Evolutionary conservation across 108 stramenopile species (phyloP), one percentile per base, ranked within the genome.

Genomic region (Ochromonas danica): DNA sequence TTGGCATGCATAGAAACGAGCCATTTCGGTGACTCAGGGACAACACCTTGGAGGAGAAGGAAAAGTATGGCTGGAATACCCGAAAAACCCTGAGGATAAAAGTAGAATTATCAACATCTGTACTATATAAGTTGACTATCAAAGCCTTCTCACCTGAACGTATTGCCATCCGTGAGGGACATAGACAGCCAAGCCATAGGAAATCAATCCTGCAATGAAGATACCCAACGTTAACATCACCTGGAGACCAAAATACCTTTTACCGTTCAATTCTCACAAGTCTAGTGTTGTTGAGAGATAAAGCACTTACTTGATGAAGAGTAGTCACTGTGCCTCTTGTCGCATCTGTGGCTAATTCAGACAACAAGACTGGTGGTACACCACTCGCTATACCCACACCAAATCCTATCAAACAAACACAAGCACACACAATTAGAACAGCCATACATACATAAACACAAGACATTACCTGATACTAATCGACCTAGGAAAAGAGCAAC

Each of bases 211-310:
- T n/a, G 84, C 51, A 35, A 62, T 38, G 42, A 86, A 39, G 33
- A 85, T 85, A 25, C 85, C 85, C 35, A 86, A 71, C 61, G 84
- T 85, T 61, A 86, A n/a, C n/a, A n/a, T n/a, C n/a, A n/a, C 79
- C 79, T 86, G 84, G n/a, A n/a, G n/a, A n/a, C n/a, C n/a, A n/a
- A n/a, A n/a, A n/a, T n/a, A n/a, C n/a, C n/a, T n/a, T n/a, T n/a
- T n/a, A n/a, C n/a, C n/a, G n/a, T n/a, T n/a, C n/a, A n/a, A n/a
- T n/a, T n/a, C n/a, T n/a, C n/a, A n/a, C n/a, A n/a, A n/a, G n/a
- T n/a, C n/a, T n/a, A n/a, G n/a, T n/a, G n/a, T n/a, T n/a, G n/a
- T n/a, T n/a, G n/a, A n/a, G n/a, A n/a, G n/a, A n/a, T n/a, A n/a
- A n/a, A n/a, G n/a, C n/a, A n/a, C n/a, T n/a, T n/a, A n/a, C 81